Base-by-base conservation (phyloP, 208 protist genomes). In the Acanthamoeba healyi region DNA sequence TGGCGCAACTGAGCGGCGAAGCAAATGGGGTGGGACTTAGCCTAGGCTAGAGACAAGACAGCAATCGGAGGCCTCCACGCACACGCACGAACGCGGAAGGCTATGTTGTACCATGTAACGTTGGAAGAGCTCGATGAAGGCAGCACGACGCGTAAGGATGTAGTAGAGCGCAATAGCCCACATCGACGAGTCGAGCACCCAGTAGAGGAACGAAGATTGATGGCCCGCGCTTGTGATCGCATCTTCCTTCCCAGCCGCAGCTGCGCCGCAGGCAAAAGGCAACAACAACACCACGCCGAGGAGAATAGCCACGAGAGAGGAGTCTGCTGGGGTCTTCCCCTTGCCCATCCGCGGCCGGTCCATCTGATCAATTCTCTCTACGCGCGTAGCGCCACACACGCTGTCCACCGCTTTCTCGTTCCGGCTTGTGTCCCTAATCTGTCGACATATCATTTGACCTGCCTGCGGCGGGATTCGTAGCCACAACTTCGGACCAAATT, bases 141-240 rank as follows among this genome's bases (percentile, higher is more conserved):
- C 70, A 26, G 70, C 70, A 79, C 70, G 70, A 34, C 81, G 44
- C 7, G 81, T 88, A 12, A 88, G n/a, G 54, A 88, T 34, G 22
- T 46, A 88, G 19, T 88, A 88, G 51, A 88, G 54, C 0, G 51
- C 81, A 40, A 88, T 46, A 36, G 54, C 51, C 81, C 81, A 88
- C 81, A 88, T 88, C n/a, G 63, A 88, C 7, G 51, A 56, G 38
- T 88, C 81, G 17, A 65, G 29, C 26, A 88, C 7, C 81, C 81
- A 88, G 15, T 58, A 88, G 29, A 67, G n/a, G 29, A 67, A 67
- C 9, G n/a, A 36, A 67, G 24, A 36, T 67, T 17, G 24, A 14
- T 7, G 19, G 54, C 1, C 54, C 22, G 19, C 22, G 19, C 19
- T 22, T 26, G 54, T 4, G 6, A 4, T 49, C 44, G 54, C 54